Evolutionary conservation across 2,329 filamentous ascomycete genomes (phyloP), one percentile per base, ranked within the genome.

Genomic region (Macroventuria anomochaeta): DNA sequence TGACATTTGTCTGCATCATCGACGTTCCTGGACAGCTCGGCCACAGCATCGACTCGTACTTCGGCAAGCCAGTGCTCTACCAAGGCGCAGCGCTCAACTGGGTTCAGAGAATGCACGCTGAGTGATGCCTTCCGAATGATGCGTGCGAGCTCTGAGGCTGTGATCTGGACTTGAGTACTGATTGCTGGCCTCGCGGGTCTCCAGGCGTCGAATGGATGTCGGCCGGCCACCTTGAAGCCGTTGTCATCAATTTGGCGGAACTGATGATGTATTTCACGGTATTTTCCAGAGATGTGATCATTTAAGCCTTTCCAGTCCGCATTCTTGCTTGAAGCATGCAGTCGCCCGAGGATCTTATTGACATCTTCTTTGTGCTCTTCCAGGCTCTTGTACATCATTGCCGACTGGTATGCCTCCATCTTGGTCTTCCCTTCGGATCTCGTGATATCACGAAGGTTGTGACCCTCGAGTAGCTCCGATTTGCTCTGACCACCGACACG

Each of bases 401-500:
- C 43, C 2, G 60, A 31, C 17, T 55, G 20, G 2, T 47, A 62
- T 20, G 46, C 44, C 36, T 69, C 68, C 0, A 36, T 50, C 25
- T 57, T 65, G 0, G 63, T 71, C 31, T 66, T 70, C 0, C 31
- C 23, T 38, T 68, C 62, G 10, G 15, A 31, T 15, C 61, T 46
- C 10, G 57, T 33, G 6, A 70, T 41, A 11, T 49, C 40, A 2
- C 78, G 73, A 5, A 89, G 76, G 48, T 84, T 87, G n/a, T 81
- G 65, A 0, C 65, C 63, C 7, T 80, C 63, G 0, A 90, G 70
- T 1, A 71, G 61, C 25, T 82, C 78, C 0, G 83, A 85, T 53
- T 85, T 84, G 1, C 80, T 85, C 13, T 79, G 79, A 0, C 78
- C 80, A 0, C 88, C 87, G 5, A 90, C 83, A 0, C 87, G 84